A percentile compares a stretch with the other conserved stretches of the same genome.
These are phyloP conservation scores for Beauveria scarabaeidicola DNA, from an alignment of 2,329 filamentous ascomycete genomes.

Conservation along the genomic window DNA sequence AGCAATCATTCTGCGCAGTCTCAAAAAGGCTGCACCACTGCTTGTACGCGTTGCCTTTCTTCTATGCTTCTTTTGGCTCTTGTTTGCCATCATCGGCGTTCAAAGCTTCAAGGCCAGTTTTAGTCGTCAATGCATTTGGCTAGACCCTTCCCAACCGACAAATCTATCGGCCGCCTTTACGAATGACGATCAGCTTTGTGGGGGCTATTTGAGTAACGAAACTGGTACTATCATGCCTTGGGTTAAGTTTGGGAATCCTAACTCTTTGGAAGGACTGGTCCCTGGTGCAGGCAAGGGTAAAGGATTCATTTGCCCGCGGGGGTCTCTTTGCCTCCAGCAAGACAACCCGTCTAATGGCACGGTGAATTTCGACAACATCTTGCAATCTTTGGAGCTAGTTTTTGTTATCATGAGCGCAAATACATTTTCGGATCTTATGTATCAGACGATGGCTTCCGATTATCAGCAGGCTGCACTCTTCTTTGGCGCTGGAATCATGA, in stretches of 20 bases:
- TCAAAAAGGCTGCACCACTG: conserved; percentile 90
- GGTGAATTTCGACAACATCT: conserved; percentile 89
- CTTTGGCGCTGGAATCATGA: conserved; percentile 66
- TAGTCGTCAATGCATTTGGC: conserved; percentile 69
- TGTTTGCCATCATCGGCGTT: conserved; percentile 93
- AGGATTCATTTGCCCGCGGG: conserved; percentile 78
- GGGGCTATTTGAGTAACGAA: conserved; percentile 61
- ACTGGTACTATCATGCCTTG: conserved; percentile 57
- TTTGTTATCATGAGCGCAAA: conserved; percentile 99
- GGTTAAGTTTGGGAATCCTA: conserved; percentile 37
- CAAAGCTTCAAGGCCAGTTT: conserved; percentile 90
- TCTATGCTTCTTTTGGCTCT: conserved; percentile 92
- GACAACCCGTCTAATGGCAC: conserved; percentile 75
- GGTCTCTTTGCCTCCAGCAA: conserved; percentile 75
- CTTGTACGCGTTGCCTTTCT: conserved; percentile 90
- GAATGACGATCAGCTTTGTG: conserved; percentile 70
- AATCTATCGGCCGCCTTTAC: conserved; percentile 49
- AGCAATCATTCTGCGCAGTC: conserved; percentile 83
- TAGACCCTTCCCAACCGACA: conserved; percentile 52
- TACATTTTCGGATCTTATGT: conserved; percentile 91
- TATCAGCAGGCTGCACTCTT: conserved; percentile 80
- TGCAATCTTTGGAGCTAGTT: conserved; percentile 84
- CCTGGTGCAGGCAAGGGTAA: conserved; percentile 53
- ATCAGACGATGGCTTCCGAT: conserved; percentile 85
- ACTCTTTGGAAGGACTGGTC: conserved; percentile 37